phyloP scores from a whole-genome alignment of 108 stramenopile species.

The Mediolabrus comicus region DNA sequence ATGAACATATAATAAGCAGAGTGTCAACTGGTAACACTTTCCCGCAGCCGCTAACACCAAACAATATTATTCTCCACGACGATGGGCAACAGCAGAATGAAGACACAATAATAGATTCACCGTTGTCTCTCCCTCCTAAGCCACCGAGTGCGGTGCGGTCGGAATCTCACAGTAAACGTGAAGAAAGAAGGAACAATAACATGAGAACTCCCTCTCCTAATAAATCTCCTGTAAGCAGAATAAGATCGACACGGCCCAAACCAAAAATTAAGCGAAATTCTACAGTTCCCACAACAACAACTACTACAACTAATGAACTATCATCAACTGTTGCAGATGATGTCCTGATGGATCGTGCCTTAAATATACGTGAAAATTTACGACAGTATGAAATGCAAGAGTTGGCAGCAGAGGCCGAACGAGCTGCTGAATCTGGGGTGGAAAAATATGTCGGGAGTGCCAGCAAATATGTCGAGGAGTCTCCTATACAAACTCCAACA shows the following conservation, averaged over 20 bases:
- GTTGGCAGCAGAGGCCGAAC: constrained; percentile 44
- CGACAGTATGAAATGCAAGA: constrained; percentile 39
- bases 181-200: not conserved
- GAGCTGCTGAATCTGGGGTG: constrained; percentile 39
- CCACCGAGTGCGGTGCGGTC: not conserved
- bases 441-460: constrained; percentile 46
- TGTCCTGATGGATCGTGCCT: constrained; percentile 32
- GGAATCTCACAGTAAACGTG: not conserved
- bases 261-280: constrained; percentile 7
- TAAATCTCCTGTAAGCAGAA: not conserved
- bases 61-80: not conserved
- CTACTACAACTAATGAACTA: not conserved
- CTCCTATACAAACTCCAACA: not conserved
- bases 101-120: not conserved
- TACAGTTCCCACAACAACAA: constrained; percentile 4
- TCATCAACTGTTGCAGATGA: constrained; percentile 17
- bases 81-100: not conserved
- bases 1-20: not conserved
- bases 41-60: too few relatives aligned
- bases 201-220: not conserved
- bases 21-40: not conserved
- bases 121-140: not conserved
- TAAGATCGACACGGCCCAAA: not conserved
- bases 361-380: constrained; percentile 28
- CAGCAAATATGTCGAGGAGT: constrained; percentile 24